Evolutionary conservation across 106 monocot genomes (phyloP).

Genomic region (Hemerocallis citrina): DNA sequence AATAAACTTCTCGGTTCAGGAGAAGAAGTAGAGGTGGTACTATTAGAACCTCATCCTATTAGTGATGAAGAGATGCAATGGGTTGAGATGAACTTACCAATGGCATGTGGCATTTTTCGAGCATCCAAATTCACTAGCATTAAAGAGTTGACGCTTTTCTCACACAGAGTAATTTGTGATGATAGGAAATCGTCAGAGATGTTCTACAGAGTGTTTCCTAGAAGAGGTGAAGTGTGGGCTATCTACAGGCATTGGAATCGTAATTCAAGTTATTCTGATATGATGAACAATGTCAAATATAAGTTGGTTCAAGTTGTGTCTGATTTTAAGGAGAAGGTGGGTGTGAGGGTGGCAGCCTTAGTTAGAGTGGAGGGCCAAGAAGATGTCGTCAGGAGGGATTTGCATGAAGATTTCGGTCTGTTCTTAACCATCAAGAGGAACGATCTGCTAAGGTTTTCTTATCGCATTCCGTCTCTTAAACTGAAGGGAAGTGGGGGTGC

Average conservation of each 20-base stretch:
- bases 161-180: neutral
- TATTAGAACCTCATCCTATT: constrained; percentile 8
- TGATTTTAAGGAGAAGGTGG: constrained; percentile 6
- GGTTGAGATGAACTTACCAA: neutral
- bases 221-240: constrained; percentile 8
- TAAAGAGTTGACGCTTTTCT: constrained; percentile 1
- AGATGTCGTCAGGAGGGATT: neutral
- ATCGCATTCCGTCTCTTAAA: constrained; percentile 9
- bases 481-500: neutral
- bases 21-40: constrained; percentile 3
- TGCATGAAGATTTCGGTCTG: constrained; percentile 5
- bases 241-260: constrained; percentile 6
- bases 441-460: constrained; percentile 10
- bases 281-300: constrained; percentile 1
- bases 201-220: neutral
- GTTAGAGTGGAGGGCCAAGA: constrained; percentile 10
- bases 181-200: neutral
- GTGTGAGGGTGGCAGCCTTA: constrained; percentile 8
- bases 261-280: neutral
- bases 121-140: neutral
- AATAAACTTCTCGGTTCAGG: neutral
- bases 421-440: constrained; percentile 4
- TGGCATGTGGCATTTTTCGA: constrained; percentile 7
- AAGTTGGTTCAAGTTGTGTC: constrained; percentile 10
- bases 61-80: constrained; percentile 9